phyloP scores from a whole-genome alignment of 202 grass and related monocot species.

The Cymbopogon flexuosus region DNA sequence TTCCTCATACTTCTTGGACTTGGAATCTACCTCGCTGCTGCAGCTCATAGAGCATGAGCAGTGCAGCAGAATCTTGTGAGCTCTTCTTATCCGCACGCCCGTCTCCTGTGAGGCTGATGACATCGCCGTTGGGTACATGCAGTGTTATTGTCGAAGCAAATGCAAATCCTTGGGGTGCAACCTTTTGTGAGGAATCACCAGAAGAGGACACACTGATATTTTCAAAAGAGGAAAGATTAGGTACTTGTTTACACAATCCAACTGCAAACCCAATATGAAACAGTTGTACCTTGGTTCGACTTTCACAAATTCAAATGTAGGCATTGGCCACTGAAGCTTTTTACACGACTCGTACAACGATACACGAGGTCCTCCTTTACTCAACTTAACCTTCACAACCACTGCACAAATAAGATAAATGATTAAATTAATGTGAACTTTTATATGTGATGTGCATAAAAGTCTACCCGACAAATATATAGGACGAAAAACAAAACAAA shows the following conservation, averaged over 20 bases:
- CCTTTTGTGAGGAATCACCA: slow-evolving; percentile 12
- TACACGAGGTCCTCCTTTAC: slow-evolving; percentile 76
- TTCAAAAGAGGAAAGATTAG: slow-evolving; percentile 16
- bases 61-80: slow-evolving; percentile 65
- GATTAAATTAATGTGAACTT: neutral
- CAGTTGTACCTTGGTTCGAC: slow-evolving; percentile 48
- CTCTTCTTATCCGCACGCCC: slow-evolving; percentile 65
- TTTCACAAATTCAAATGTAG: slow-evolving; percentile 56
- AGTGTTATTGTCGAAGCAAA: slow-evolving; percentile 62
- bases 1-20: slow-evolving; percentile 45
- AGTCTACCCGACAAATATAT: neutral
- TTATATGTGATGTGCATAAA: slow-evolving; percentile 1
- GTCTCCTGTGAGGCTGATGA: slow-evolving; percentile 57
- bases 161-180: slow-evolving; percentile 32
- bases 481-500: neutral
- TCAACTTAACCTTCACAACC: slow-evolving; percentile 54
- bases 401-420: slow-evolving; percentile 48
- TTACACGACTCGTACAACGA: slow-evolving; percentile 64
- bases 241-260: slow-evolving; percentile 14
- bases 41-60: slow-evolving; percentile 76
- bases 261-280: neutral
- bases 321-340: slow-evolving; percentile 73
- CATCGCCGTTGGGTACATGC: slow-evolving; percentile 54
- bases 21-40: slow-evolving; percentile 44
- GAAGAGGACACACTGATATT: slow-evolving; percentile 19